A percentile compares a stretch with the other conserved stretches of the same genome.
Conservation (phyloP, 805 yeast genomes). For the Yamadazyma philogaea region DNA sequence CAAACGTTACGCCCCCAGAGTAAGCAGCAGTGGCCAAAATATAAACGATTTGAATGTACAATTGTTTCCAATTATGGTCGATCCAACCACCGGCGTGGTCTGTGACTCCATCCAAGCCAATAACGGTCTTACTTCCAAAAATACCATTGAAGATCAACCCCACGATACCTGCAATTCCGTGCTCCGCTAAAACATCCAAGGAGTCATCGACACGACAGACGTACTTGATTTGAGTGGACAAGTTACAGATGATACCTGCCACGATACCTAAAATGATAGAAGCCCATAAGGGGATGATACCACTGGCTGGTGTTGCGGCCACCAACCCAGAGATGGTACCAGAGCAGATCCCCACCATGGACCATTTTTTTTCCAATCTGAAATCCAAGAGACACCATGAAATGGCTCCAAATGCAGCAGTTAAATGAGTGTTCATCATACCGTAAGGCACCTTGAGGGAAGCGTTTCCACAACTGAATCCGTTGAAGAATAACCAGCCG, state of each 20-base stretch:
- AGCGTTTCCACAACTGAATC: conserved; percentile 83
- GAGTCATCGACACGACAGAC: conserved; percentile 84
- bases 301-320: conserved; percentile 95
- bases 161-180: conserved; percentile 92
- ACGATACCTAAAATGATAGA: conserved; percentile 80
- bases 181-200: conserved; percentile 95
- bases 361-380: conserved; percentile 85
- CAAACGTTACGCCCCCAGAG: conserved; percentile 68
- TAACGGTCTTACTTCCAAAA: conserved; percentile 82
- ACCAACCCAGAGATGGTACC: conserved; percentile 95
- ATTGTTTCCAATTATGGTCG: conserved; percentile 83
- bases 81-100: conserved; percentile 91
- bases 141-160: conserved; percentile 88
- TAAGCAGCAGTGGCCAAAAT: conserved; percentile 73
- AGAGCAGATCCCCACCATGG: conserved; percentile 91
- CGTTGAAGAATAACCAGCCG: conserved; percentile 96
- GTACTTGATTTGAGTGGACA: conserved; percentile 83
- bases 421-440: conserved; percentile 84
- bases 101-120: conserved; percentile 86
- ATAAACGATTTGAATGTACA: conserved; percentile 87
- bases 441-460: conserved; percentile 83
- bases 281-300: conserved; percentile 88
- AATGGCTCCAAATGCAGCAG: conserved; percentile 88
- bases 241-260: conserved; percentile 83
- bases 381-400: conserved; percentile 91